phyloP scores from a whole-genome alignment of 495 filamentous ascomycete genomes.

The Neurospora sp. region DNA sequence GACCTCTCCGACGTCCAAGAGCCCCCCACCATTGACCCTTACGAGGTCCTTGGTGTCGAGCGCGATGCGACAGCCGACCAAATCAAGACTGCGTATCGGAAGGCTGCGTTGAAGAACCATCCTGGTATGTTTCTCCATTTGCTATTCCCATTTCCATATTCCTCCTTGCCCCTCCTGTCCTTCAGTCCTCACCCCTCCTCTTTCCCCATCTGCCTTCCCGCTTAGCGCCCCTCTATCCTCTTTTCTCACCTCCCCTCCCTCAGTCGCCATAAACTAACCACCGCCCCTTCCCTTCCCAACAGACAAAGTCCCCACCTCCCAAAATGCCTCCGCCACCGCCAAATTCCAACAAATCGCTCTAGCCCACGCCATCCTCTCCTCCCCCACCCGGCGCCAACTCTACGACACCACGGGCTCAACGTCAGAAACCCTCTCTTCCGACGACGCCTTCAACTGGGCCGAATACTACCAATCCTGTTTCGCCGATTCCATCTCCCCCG shows the following conservation, averaged over 20 bases:
- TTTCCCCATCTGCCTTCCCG: neutral
- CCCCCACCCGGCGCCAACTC: constrained; percentile 60
- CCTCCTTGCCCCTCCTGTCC: neutral
- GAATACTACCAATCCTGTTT: constrained; percentile 81
- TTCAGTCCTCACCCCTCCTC: neutral
- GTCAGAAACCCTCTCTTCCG: constrained; percentile 54
- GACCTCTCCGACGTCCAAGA: constrained; percentile 27
- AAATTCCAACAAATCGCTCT: constrained; percentile 87
- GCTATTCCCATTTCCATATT: neutral
- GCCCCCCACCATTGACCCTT: constrained; percentile 59
- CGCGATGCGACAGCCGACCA: constrained; percentile 55
- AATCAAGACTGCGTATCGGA: constrained; percentile 79
- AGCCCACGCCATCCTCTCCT: constrained; percentile 86
- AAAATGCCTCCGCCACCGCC: constrained; percentile 57
- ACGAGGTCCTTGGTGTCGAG: constrained; percentile 64
- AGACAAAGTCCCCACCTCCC: constrained; percentile 64
- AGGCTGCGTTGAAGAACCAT: constrained; percentile 80
- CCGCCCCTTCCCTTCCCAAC: neutral
- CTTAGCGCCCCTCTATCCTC: neutral
- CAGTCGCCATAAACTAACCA: neutral
- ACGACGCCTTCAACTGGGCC: constrained; percentile 77
- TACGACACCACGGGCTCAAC: constrained; percentile 88
- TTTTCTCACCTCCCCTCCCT: neutral
- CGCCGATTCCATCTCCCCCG: constrained; percentile 54
- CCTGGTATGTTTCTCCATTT: constrained; percentile 51